Conservation (phyloP, 192 early-diverging fungal species). For the Mortierella claussenii region DNA sequence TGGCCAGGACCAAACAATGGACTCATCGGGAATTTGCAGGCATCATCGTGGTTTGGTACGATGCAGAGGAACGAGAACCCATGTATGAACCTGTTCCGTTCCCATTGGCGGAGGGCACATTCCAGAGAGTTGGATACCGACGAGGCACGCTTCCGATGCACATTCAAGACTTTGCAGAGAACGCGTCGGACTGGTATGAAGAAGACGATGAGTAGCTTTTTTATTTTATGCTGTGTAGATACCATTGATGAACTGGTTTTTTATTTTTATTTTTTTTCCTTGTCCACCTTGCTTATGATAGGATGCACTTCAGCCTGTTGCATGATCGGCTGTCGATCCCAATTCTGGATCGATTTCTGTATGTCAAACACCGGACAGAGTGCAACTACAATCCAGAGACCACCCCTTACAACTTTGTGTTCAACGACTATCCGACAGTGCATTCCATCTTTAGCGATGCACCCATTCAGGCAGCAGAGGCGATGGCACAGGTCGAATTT, state of each 20-base stretch:
- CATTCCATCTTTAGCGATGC: constrained; percentile 40
- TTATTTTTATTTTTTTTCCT: background rate
- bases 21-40: constrained; percentile 43
- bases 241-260: background rate
- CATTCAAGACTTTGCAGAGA: constrained; percentile 53
- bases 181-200: constrained; percentile 43
- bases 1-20: constrained; percentile 45
- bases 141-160: constrained; percentile 49
- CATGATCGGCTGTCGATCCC: constrained; percentile 42
- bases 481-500: constrained; percentile 43
- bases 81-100: constrained; percentile 50
- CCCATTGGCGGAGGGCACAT: constrained; percentile 41
- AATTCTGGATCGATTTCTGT: constrained; percentile 47
- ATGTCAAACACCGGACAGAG: constrained; percentile 32
- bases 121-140: constrained; percentile 32
- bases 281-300: constrained; percentile 3
- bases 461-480: constrained; percentile 39
- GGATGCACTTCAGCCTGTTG: constrained; percentile 46
- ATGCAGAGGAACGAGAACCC: constrained; percentile 43
- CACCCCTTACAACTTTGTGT: constrained; percentile 49
- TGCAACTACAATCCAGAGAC: constrained; percentile 49
- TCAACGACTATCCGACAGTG: constrained; percentile 47
- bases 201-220: background rate
- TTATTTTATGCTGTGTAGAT: background rate
- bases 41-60: constrained; percentile 40